phyloP scores from a whole-genome alignment of 2,329 filamentous ascomycete genomes.

The Penicillium sp. region DNA sequence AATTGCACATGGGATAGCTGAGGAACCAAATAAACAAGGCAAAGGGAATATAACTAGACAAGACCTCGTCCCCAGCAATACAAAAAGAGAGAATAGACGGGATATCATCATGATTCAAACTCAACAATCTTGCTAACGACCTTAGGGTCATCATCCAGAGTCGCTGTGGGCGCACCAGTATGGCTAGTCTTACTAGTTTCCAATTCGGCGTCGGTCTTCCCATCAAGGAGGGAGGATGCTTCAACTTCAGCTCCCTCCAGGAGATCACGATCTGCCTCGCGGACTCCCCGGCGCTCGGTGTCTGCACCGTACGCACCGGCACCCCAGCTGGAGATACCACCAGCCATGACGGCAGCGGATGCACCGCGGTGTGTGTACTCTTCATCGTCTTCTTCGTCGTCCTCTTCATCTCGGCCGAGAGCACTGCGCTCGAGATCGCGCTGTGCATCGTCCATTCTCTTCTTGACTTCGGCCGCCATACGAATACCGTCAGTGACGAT shows the following conservation, averaged over 20 bases:
- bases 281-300: conserved; percentile 63
- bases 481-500: conserved; percentile 98
- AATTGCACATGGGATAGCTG: neutral
- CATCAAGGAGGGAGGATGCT: conserved; percentile 28
- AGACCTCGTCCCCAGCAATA: neutral
- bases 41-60: conserved; percentile 1
- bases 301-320: conserved; percentile 54
- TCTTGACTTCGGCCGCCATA: conserved; percentile 86
- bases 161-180: conserved; percentile 8
- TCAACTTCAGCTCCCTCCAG: conserved; percentile 71
- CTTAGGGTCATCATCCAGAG: conserved; percentile 23
- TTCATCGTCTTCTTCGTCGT: conserved; percentile 69
- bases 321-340: conserved; percentile 39
- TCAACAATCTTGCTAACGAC: conserved; percentile 42
- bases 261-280: conserved; percentile 68
- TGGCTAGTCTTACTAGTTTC: conserved; percentile 6
- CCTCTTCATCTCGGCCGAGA: conserved; percentile 66
- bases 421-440: conserved; percentile 84
- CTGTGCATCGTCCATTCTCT: conserved; percentile 94
- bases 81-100: neutral
- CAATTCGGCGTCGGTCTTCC: conserved; percentile 18
- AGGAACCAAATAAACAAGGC: neutral
- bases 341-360: conserved; percentile 30
- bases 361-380: conserved; percentile 46
- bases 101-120: conserved; percentile 32